A percentile compares a stretch with the other conserved stretches of the same genome.
These are phyloP conservation scores for Auricularia sp. DNA, from an alignment of 768 basidiomycete species.

Conservation along the genomic window DNA sequence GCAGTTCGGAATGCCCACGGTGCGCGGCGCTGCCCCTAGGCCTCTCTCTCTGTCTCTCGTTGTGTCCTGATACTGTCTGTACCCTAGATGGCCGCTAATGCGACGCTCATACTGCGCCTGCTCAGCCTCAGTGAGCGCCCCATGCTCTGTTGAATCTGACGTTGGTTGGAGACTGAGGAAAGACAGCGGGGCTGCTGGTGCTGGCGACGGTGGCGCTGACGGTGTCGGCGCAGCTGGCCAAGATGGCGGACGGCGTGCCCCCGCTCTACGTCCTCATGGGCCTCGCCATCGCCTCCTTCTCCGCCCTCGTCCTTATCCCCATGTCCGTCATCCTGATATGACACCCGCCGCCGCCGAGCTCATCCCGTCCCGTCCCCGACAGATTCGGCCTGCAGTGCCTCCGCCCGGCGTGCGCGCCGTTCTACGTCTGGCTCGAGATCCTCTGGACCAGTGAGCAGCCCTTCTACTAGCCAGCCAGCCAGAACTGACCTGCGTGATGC, in stretches of 20 bases:
- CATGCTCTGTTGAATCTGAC: background rate
- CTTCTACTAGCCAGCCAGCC: too few species aligned
- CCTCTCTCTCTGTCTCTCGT: background rate
- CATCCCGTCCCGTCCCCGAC: background rate
- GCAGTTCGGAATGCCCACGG: too few species aligned
- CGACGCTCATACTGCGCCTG: background rate
- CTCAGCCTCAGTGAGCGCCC: background rate
- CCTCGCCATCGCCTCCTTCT: background rate
- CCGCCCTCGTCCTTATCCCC: background rate
- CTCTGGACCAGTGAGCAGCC: background rate
- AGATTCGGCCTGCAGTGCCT: background rate
- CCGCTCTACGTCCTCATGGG: background rate
- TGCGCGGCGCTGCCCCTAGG: background rate
- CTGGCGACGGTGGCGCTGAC: background rate
- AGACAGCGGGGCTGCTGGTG: background rate
- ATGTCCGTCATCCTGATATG: background rate
- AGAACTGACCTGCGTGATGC: background rate
- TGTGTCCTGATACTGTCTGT: background rate
- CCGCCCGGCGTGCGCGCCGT: background rate
- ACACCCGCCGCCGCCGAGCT: too few species aligned
- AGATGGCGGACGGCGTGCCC: background rate
- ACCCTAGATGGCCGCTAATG: background rate
- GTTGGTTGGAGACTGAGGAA: background rate
- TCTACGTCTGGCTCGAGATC: background rate
- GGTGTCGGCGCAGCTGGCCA: background rate